Base-by-base conservation (phyloP, 352 stramenopile genomes). In the Phytophthora idaei region DNA sequence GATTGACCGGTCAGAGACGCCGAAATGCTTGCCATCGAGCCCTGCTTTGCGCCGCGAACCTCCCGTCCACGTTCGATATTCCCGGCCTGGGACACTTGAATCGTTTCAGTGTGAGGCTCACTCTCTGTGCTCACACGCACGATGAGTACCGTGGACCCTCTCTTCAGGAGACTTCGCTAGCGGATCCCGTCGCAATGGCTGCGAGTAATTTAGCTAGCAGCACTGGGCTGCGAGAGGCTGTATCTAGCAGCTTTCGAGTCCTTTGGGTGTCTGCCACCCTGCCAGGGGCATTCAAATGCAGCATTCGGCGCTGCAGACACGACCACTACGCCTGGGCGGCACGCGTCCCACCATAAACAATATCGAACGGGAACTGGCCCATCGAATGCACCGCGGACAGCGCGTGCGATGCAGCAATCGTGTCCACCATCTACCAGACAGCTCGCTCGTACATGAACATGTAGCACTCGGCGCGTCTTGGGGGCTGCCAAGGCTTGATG, bases 21-120 rank as follows among this genome's bases (percentile, higher is more conserved):
- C 28, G 37, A 58, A 42, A 59, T 72, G 37, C 25, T 1, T 25
- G 9, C 27, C 15, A 4, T n/a, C 8, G 39, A 72, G 41, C 51
- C 58, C 51, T 61, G 51, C 53, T 65, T 62, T 64, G 62, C 57
- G 58, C 44, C 27, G 25, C 49, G 3, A 54, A 29, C 4, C 36
- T 37, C 39, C 12, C 32, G 51, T 59, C 57, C 61, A 64, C 53
- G 56, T 79, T 72, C 64, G 47, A 74, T 69, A 66, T 71, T 71
- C 55, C 61, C 42, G 56, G 29, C 21, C 27, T 65, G 65, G 63
- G 59, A 74, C 62, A 74, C 63, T 68, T 66, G 73, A 64, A 58
- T 52, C 61, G 59, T 69, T 67, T 72, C 61, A 76, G 68, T 64
- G 48, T 44, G 32, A 25, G 25, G 54, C 66, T 53, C 57, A 70